phyloP scores from a whole-genome alignment of 352 stramenopile genomes.

The Globisporangium spinosum region DNA sequence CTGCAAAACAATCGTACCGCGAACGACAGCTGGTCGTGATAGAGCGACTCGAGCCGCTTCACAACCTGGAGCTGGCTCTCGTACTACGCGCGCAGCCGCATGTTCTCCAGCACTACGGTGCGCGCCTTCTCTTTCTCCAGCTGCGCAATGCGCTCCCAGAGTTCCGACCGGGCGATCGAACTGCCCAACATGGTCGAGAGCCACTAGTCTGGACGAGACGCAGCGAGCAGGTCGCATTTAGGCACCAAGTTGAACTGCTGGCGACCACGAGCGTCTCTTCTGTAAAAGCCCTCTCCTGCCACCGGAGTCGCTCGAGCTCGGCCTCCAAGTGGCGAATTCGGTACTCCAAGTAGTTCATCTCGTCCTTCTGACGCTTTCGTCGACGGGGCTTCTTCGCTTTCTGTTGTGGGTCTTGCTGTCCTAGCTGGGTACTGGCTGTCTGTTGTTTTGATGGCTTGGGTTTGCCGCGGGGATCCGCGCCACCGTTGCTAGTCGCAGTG shows the following conservation, averaged over 20 bases:
- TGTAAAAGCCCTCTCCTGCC: slow-evolving; percentile 19
- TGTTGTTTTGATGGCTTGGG: not conserved
- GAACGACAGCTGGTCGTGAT: slow-evolving; percentile 18
- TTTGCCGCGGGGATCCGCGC: no score
- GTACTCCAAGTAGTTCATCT: slow-evolving; percentile 23
- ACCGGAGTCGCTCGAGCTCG: slow-evolving; percentile 22
- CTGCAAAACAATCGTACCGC: not conserved
- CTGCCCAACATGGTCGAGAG: slow-evolving; percentile 1
- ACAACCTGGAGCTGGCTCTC: slow-evolving; percentile 36
- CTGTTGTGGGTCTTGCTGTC: not conserved
- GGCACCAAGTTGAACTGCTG: slow-evolving; percentile 29
- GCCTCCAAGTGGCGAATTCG: slow-evolving; percentile 23
- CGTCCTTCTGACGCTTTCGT: slow-evolving; percentile 28
- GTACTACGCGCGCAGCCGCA: slow-evolving; percentile 25
- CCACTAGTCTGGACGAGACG: slow-evolving; percentile 1
- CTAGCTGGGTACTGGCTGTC: not conserved
- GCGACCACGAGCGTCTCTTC: slow-evolving; percentile 28
- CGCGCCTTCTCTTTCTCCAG: slow-evolving; percentile 30
- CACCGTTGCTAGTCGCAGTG: not conserved
- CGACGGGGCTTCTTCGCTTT: not conserved
- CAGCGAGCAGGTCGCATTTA: not conserved
- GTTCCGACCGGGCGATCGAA: not conserved
- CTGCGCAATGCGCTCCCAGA: slow-evolving; percentile 32
- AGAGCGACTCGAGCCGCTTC: slow-evolving; percentile 33
- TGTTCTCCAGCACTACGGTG: slow-evolving; percentile 32